phyloP scores from a whole-genome alignment of 345 rosid species.

The Abelmoschus esculentus region DNA sequence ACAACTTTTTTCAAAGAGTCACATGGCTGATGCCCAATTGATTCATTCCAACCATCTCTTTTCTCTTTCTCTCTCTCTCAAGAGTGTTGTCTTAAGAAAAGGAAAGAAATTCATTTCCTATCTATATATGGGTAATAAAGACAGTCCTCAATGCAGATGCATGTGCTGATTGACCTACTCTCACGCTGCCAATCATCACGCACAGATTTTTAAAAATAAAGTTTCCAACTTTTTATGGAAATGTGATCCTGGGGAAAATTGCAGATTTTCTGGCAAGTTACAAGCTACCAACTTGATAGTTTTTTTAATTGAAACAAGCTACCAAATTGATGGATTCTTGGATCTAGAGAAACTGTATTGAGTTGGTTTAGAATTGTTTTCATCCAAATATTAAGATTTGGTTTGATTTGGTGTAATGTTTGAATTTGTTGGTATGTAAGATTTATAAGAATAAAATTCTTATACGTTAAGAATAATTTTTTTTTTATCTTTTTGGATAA shows the following conservation, averaged over 20 bases:
- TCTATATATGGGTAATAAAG: too few species aligned
- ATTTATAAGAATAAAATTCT: too few species aligned
- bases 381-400: too few species aligned
- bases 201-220: background rate
- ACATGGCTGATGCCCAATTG: background rate
- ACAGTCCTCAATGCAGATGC: background rate
- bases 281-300: background rate
- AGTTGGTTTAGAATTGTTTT: background rate
- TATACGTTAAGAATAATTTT: too few species aligned
- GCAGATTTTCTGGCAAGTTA: background rate
- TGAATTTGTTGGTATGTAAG: too few species aligned
- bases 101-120: too few species aligned
- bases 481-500: too few species aligned
- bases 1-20: background rate
- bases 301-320: background rate
- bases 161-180: background rate
- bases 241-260: background rate
- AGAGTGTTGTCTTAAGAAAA: too few species aligned
- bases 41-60: background rate
- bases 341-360: too few species aligned
- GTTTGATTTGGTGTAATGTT: too few species aligned
- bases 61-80: too few species aligned
- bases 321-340: background rate
- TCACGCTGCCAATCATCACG: background rate
- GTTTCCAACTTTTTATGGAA: background rate